Percentiles rank a stretch among this genome's conserved stretches.
Evolutionary conservation across 768 basidiomycete genomes (phyloP).

Genomic region (Collybia mongolica): DNA sequence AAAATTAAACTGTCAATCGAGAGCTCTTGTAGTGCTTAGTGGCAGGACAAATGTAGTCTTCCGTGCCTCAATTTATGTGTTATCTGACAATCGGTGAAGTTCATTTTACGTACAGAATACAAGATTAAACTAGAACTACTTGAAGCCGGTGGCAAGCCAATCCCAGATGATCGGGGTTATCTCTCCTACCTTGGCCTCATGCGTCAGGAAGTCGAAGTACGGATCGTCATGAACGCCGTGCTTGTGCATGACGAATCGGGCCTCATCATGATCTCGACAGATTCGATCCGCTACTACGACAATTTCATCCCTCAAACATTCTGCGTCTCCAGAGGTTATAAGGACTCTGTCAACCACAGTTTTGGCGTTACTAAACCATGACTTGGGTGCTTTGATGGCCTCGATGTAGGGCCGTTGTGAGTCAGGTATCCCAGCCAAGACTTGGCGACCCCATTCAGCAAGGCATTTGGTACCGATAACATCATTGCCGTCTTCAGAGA

Average conservation of each 20-base stretch:
- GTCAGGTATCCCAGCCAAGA: slow-evolving; percentile 15
- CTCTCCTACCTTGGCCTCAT: slow-evolving; percentile 15
- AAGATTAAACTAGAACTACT: neutral
- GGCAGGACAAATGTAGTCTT: too few species aligned
- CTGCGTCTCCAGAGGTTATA: slow-evolving; percentile 21
- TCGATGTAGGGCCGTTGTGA: slow-evolving; percentile 14
- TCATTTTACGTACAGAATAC: too few species aligned
- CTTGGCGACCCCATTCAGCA: slow-evolving; percentile 11
- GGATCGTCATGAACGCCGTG: slow-evolving; percentile 36
- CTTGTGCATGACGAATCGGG: slow-evolving; percentile 25
- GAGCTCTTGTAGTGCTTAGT: too few species aligned
- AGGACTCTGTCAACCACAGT: slow-evolving; percentile 19
- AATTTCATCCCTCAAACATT: slow-evolving; percentile 23
- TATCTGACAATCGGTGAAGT: too few species aligned
- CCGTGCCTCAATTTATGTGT: too few species aligned
- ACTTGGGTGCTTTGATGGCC: slow-evolving; percentile 15
- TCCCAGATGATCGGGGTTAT: slow-evolving; percentile 20
- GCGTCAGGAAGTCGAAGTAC: slow-evolving; percentile 27
- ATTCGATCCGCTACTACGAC: neutral
- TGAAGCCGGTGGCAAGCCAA: slow-evolving; percentile 10
- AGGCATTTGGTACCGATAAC: slow-evolving; percentile 11
- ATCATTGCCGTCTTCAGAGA: slow-evolving; percentile 17
- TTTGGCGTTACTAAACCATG: slow-evolving; percentile 24
- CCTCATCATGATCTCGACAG: slow-evolving; percentile 1
- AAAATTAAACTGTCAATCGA: too few species aligned